Percentiles rank a stretch among this genome's conserved stretches.
Conservation (phyloP, 768 basidiomycete species). For the Suillus luteus region DNA sequence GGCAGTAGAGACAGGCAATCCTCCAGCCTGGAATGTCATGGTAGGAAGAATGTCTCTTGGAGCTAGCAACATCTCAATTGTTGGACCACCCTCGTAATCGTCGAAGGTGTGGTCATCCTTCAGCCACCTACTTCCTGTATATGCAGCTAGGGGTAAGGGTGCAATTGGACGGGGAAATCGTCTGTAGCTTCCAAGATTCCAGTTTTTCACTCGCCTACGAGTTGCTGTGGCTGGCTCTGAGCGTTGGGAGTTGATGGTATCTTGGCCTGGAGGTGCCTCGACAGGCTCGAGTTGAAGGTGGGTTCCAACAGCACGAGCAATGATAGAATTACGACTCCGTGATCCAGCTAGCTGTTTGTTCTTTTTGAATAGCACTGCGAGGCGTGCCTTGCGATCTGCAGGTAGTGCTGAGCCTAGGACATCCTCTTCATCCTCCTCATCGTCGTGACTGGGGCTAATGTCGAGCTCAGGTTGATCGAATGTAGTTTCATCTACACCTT, state of each 20-base stretch:
- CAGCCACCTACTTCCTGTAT: conserved; percentile 2
- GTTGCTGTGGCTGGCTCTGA: not conserved
- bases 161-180: not conserved
- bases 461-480: no score
- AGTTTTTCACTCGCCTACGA: not conserved
- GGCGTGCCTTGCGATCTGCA: rapidly evolving
- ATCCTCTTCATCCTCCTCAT: no score
- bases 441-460: no score
- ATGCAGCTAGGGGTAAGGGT: not conserved
- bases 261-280: no score
- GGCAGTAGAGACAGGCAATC: not conserved
- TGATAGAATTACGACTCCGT: not conserved
- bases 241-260: not conserved
- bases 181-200: not conserved
- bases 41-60: not conserved
- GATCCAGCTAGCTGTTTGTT: not conserved
- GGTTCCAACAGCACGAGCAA: not conserved
- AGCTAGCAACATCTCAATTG: not conserved
- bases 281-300: not conserved
- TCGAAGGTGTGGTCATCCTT: not conserved
- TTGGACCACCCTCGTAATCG: not conserved
- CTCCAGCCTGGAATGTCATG: not conserved
- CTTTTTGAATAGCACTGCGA: not conserved
- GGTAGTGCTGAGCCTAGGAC: rapidly evolving
- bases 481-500: no score